Evolutionary conservation across 148 eudicot species (phyloP).

Genomic region (Vaccinium macrocarpon): DNA sequence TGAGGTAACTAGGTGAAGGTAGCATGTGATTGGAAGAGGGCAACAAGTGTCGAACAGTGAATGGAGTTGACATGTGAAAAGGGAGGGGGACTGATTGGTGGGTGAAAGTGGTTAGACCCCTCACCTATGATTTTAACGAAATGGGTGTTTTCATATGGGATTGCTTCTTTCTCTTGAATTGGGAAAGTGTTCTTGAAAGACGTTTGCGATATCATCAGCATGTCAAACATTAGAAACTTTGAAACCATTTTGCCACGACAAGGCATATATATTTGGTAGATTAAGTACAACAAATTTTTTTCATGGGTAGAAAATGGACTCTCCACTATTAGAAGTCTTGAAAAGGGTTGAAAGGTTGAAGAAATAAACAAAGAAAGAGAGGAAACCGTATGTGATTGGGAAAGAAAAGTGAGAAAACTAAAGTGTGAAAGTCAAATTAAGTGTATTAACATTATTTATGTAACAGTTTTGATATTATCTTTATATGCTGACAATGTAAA

Average conservation of each 20-base stretch:
- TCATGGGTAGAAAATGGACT: background rate
- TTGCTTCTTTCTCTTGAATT: background rate
- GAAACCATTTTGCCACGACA: background rate
- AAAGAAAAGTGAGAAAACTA: too few relatives aligned
- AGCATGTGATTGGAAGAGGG: slow-evolving; percentile 10
- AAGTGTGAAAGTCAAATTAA: background rate
- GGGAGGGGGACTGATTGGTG: slow-evolving; percentile 12
- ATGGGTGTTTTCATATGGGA: background rate
- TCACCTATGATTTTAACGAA: slow-evolving; percentile 3
- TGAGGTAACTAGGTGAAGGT: slow-evolving; percentile 5
- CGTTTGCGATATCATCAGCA: background rate
- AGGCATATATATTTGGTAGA: slow-evolving; percentile 8
- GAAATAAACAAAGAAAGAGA: background rate
- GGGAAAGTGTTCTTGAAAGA: background rate
- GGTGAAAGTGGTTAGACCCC: slow-evolving; percentile 22
- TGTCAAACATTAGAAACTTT: background rate
- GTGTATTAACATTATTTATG: background rate
- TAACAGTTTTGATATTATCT: background rate
- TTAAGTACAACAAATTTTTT: slow-evolving; percentile 7
- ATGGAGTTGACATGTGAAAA: slow-evolving; percentile 11
- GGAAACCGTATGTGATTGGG: background rate
- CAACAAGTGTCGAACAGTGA: background rate
- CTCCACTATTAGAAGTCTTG: background rate
- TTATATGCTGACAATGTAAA: background rate
- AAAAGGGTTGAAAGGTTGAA: background rate